phyloP scores from a whole-genome alignment of 1,284 basidiomycete species.

The Ganoderma sp. region DNA sequence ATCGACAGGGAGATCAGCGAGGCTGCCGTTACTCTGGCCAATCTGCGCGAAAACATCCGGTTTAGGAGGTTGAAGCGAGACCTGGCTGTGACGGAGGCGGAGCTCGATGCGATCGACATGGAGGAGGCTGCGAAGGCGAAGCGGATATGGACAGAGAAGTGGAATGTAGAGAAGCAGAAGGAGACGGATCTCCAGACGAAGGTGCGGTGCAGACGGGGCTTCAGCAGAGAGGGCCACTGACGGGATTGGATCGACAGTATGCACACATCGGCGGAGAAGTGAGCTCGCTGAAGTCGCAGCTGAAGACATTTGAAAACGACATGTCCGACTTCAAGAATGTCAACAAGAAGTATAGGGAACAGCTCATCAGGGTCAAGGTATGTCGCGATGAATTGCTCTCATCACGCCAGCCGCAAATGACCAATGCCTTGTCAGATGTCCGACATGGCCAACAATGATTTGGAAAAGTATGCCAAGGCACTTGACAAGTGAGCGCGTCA shows the following conservation, averaged over 20 bases:
- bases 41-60: conserved; percentile 87
- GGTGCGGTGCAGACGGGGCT: conserved; percentile 50
- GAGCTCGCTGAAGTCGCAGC: conserved; percentile 73
- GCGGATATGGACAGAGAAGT: conserved; percentile 85
- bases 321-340: conserved; percentile 89
- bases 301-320: conserved; percentile 74
- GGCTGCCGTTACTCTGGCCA: conserved; percentile 71
- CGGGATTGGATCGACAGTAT: conserved; percentile 54
- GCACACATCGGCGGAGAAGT: conserved; percentile 85
- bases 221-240: conserved; percentile 19
- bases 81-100: conserved; percentile 69
- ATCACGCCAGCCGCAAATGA: conserved; percentile 14
- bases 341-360: conserved; percentile 85
- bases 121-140: conserved; percentile 82
- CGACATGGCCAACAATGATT: conserved; percentile 92
- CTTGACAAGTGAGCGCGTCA: conserved; percentile 78
- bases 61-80: conserved; percentile 74
- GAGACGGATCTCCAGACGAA: conserved; percentile 75
- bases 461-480: conserved; percentile 98
- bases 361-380: conserved; percentile 95
- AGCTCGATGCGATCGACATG: conserved; percentile 81
- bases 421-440: conserved; percentile 66
- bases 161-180: conserved; percentile 71
- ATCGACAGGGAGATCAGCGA: conserved; percentile 79
- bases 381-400: conserved; percentile 3